Evolutionary conservation across 495 filamentous ascomycete genomes (phyloP).

Genomic region (Penicillium pulvis): DNA sequence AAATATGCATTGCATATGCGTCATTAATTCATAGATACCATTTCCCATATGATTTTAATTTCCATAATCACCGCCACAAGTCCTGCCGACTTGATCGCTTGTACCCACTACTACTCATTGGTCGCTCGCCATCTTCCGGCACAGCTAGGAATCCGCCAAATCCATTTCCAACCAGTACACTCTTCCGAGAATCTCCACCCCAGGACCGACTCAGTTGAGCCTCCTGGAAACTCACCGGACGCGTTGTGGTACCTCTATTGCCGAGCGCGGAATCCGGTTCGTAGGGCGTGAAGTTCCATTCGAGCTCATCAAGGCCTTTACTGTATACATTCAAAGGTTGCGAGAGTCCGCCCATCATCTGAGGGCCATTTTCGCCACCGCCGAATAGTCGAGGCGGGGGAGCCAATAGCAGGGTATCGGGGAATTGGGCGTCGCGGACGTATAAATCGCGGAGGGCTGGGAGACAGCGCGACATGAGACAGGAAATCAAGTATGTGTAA

Average conservation of each 20-base stretch:
- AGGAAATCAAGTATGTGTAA: conserved; percentile 83
- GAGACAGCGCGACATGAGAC: conserved; percentile 72
- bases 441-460: conserved; percentile 75
- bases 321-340: conserved; percentile 79
- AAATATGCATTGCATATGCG: conserved; percentile 3
- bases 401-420: conserved; percentile 69
- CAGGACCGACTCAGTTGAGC: conserved; percentile 57
- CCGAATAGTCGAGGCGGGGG: conserved; percentile 53
- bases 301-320: conserved; percentile 81
- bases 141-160: conserved; percentile 83
- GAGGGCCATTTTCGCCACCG: conserved; percentile 34
- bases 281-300: conserved; percentile 78
- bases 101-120: conserved; percentile 40
- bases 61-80: conserved; percentile 40
- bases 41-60: neutral
- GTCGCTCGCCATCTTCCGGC: conserved; percentile 52
- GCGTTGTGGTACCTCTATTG: conserved; percentile 41
- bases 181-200: conserved; percentile 62
- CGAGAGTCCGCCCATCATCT: conserved; percentile 45
- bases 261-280: conserved; percentile 44
- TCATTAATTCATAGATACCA: conserved; percentile 4
- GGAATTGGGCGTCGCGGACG: conserved; percentile 80
- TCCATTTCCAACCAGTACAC: conserved; percentile 71
- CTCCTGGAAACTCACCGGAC: conserved; percentile 57
- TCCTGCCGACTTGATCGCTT: conserved; percentile 43